phyloP scores from a whole-genome alignment of 2,329 filamentous ascomycete species.

The Emydomyces testavorans region DNA sequence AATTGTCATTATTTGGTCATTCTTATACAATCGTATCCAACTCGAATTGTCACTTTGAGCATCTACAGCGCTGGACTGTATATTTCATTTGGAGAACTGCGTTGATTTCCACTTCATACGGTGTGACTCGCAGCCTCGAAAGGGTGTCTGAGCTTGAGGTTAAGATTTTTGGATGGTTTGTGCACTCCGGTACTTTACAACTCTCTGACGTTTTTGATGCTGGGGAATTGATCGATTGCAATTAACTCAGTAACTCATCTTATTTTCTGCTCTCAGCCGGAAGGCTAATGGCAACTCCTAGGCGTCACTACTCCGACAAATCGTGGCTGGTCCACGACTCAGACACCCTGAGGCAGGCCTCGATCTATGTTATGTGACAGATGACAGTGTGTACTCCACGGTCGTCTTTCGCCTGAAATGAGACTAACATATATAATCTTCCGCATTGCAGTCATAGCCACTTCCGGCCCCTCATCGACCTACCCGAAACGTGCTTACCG shows the following conservation, averaged over 20 bases:
- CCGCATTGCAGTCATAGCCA: conserved; percentile 44
- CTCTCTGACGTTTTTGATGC: not conserved
- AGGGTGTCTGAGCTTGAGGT: not conserved
- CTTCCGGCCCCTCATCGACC: conserved; percentile 77
- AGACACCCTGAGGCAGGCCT: conserved; percentile 78
- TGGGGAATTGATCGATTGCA: too few species aligned
- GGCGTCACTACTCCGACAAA: conserved; percentile 74
- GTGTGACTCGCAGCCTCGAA: not conserved
- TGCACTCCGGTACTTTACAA: not conserved
- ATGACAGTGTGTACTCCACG: conserved; percentile 44
- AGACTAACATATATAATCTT: conserved; percentile 8
- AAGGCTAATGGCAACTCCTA: conserved; percentile 16
- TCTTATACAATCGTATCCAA: too few species aligned
- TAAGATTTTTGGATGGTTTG: not conserved
- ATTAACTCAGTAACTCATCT: not conserved
- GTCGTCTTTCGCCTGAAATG: conserved; percentile 16
- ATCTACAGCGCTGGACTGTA: too few species aligned
- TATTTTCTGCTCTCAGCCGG: not conserved
- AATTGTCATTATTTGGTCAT: too few species aligned
- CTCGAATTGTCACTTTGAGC: too few species aligned
- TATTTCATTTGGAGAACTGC: too few species aligned
- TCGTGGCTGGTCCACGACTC: conserved; percentile 76
- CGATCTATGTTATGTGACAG: conserved; percentile 91
- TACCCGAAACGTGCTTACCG: conserved; percentile 89
- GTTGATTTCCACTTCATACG: too few species aligned